Percentiles rank a stretch among this genome's conserved stretches.
These are phyloP conservation scores for Pleurotus eryngii DNA, from an alignment of 768 basidiomycete genomes.

Conservation along the genomic window DNA sequence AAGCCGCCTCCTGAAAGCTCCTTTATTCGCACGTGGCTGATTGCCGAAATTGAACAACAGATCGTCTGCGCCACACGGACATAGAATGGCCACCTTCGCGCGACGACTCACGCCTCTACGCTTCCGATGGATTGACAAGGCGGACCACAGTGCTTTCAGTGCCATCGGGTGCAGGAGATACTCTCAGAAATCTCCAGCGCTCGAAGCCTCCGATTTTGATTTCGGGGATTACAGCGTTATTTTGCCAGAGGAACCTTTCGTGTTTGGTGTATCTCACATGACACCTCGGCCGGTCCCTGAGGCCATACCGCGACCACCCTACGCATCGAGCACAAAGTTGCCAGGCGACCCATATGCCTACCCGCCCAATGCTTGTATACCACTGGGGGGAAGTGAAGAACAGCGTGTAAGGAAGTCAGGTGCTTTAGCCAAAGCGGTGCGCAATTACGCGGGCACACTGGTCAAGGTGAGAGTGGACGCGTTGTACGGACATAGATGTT, in stretches of 20 bases:
- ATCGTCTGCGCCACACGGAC: too few species aligned
- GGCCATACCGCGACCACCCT: slow-evolving; percentile 53
- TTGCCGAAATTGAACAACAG: too few species aligned
- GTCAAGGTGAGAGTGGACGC: slow-evolving; percentile 42
- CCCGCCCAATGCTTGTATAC: slow-evolving; percentile 35
- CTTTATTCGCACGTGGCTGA: too few species aligned
- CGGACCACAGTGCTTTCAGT: too few species aligned
- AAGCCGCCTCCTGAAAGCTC: too few species aligned
- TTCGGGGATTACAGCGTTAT: slow-evolving; percentile 60
- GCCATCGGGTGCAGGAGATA: too few species aligned
- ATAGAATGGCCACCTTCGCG: too few species aligned
- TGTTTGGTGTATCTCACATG: slow-evolving; percentile 64
- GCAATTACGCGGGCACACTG: slow-evolving; percentile 50
- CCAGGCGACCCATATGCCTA: neutral
- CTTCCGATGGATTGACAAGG: too few species aligned
- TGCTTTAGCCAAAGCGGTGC: slow-evolving; percentile 50
- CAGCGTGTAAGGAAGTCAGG: slow-evolving; percentile 49
- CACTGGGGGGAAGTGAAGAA: slow-evolving; percentile 54
- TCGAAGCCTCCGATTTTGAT: slow-evolving; percentile 19
- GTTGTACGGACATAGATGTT: neutral
- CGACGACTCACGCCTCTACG: too few species aligned
- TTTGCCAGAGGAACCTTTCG: slow-evolving; percentile 61
- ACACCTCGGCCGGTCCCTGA: slow-evolving; percentile 52
- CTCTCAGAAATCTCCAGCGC: too few species aligned
- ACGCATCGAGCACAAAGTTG: slow-evolving; percentile 31